Conservation (phyloP, 495 filamentous ascomycete genomes). For the Aspergillus bertholletiae region DNA sequence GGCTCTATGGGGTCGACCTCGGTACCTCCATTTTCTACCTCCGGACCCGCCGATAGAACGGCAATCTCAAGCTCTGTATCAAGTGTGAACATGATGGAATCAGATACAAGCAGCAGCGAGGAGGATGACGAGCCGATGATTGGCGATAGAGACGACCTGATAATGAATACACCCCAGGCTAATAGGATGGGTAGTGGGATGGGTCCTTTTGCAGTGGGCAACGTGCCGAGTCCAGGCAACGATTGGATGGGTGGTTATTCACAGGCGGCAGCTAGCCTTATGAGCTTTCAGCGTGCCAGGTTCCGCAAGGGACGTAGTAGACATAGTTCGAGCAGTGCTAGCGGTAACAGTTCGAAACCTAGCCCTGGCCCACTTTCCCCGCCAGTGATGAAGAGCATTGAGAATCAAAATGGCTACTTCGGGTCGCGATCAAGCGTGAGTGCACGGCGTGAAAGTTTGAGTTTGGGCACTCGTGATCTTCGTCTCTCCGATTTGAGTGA, state of each 20-base stretch:
- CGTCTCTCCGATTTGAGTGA: slow-evolving; percentile 85
- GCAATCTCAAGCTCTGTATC: slow-evolving; percentile 81
- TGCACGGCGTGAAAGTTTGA: slow-evolving; percentile 76
- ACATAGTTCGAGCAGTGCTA: slow-evolving; percentile 69
- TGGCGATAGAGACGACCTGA: slow-evolving; percentile 76
- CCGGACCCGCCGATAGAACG: slow-evolving; percentile 57
- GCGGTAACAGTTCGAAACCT: slow-evolving; percentile 64
- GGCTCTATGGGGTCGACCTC: slow-evolving; percentile 44
- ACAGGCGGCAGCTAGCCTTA: slow-evolving; percentile 64
- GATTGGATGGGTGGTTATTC: slow-evolving; percentile 62
- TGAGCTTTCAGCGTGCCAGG: slow-evolving; percentile 71
- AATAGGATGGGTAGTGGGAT: slow-evolving; percentile 33
- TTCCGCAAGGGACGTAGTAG: slow-evolving; percentile 53
- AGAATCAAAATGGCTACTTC: slow-evolving; percentile 48
- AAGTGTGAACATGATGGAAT: slow-evolving; percentile 75
- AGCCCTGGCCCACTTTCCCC: slow-evolving; percentile 63
- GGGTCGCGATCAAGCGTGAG: slow-evolving; percentile 44
- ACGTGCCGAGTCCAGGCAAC: slow-evolving; percentile 45
- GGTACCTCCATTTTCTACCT: slow-evolving; percentile 36
- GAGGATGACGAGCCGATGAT: slow-evolving; percentile 78
- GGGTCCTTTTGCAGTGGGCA: slow-evolving; percentile 45
- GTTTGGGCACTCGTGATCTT: slow-evolving; percentile 79
- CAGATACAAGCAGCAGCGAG: slow-evolving; percentile 70
- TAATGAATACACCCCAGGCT: slow-evolving; percentile 56
- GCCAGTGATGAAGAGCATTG: slow-evolving; percentile 60